Evolutionary conservation across 805 yeast genomes (phyloP).

Genomic region (Saccharomyces kudriavzevii): DNA sequence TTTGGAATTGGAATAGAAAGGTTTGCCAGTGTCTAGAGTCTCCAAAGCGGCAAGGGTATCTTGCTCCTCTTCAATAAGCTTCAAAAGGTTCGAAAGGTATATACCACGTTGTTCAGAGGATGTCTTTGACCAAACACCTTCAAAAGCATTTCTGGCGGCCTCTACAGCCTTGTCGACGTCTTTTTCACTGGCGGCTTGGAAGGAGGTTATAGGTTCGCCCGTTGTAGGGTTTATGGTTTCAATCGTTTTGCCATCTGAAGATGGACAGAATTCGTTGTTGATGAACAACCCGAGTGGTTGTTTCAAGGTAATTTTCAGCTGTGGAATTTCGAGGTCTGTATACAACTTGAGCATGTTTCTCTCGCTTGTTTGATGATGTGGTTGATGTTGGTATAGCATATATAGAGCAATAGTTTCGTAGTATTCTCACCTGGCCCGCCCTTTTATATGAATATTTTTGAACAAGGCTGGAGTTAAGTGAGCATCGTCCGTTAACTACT

Average conservation of each 20-base stretch:
- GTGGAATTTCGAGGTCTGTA: slow-evolving; percentile 11
- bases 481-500: background rate
- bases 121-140: slow-evolving; percentile 37
- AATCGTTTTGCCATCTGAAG: slow-evolving; percentile 32
- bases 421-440: background rate
- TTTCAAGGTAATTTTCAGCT: slow-evolving; percentile 29
- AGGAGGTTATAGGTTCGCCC: slow-evolving; percentile 38
- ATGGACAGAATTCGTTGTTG: slow-evolving; percentile 42
- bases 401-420: background rate
- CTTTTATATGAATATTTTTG: background rate
- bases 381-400: background rate
- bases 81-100: slow-evolving; percentile 38
- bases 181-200: slow-evolving; percentile 38
- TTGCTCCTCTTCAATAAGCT: slow-evolving; percentile 38
- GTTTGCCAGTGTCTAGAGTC: slow-evolving; percentile 50
- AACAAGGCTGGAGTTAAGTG: background rate
- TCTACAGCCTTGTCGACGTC: slow-evolving; percentile 46
- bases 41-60: slow-evolving; percentile 46
- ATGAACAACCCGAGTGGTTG: slow-evolving; percentile 62
- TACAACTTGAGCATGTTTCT: slow-evolving; percentile 17
- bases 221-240: slow-evolving; percentile 45
- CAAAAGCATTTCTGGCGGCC: slow-evolving; percentile 42
- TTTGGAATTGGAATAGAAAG: slow-evolving; percentile 40
- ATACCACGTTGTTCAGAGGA: slow-evolving; percentile 38
- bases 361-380: background rate